Base-by-base conservation (phyloP, 192 early-diverging fungal genomes). In the Mortierella alpina region DNA sequence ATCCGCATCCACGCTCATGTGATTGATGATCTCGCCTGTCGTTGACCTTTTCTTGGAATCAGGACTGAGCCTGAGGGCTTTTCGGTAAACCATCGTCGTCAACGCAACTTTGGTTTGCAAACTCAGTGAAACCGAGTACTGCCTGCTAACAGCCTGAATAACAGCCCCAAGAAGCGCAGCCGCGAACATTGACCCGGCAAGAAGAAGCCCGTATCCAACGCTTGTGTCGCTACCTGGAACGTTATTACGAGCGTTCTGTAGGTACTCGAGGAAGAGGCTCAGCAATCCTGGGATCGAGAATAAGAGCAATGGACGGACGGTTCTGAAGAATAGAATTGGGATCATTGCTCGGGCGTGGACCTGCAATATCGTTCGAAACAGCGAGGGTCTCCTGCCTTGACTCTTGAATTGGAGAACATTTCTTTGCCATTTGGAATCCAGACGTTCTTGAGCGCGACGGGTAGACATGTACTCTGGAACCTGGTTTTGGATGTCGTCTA, bases 81-180 rank as follows among this genome's bases (percentile, higher is more conserved):
- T 98, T 41, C 85, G 85, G 76, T 96, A 97, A 45, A 97, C 90
- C 52, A 93, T 90, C 0, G 93, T 86, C 10, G 88, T 88, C 46
- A 94, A 75, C 7, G 92, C 92, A 1, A 92, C 86, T 66, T 91
- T 90, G 39, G 88, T 80, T 39, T 88, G 88, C 84, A 93, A 87
- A 61, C 91, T 60, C 47, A 60, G 56, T 31, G 66, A 42, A 39
- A 66, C 20, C 0, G 63, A 54, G 22, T 60, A 66, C n/a, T 61
- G 82, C 1, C 68, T 61, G 10, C 57, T 66, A 20, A 61, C 49
- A 5, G 68, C 75, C 44, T 78, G 63, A 22, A 78, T 12, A 48
- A 78, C 58, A 6, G 68, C n/a, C 1, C 68, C 63, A 18, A 60
- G 39, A 5, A 60, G 51, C 0, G 75, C 23, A 5, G 68, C 67